Conservation (phyloP, 2,329 filamentous ascomycete species). For the Penicillium fuscoglaucum region DNA sequence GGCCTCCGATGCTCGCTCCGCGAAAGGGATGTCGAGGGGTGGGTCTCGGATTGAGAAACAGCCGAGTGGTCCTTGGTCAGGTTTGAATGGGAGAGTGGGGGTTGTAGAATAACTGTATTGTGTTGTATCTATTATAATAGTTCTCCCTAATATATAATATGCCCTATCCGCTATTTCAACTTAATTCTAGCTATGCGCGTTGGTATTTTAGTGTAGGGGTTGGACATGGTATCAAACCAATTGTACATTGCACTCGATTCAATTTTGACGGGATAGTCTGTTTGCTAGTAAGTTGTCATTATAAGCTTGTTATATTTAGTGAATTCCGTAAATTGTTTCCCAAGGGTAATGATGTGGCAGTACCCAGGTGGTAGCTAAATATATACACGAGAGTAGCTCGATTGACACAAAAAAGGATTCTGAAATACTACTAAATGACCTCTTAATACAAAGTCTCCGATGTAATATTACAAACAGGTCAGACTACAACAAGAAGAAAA, state of each 20-base stretch:
- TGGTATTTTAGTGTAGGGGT: neutral
- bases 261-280: neutral
- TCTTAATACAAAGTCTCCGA: no score
- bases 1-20: slow-evolving; percentile 32
- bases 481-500: no score
- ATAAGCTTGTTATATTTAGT: neutral
- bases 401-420: no score
- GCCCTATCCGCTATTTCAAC: neutral
- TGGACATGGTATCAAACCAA: no score
- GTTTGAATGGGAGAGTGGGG: slow-evolving; percentile 39
- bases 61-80: slow-evolving; percentile 39
- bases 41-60: slow-evolving; percentile 27
- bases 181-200: neutral
- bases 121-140: neutral
- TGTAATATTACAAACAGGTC: no score
- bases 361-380: no score
- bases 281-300: neutral
- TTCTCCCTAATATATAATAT: neutral
- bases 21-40: slow-evolving; percentile 19
- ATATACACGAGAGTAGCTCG: no score
- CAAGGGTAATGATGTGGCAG: no score
- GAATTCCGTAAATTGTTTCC: no score
- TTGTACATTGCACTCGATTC: neutral
- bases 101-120: slow-evolving; percentile 14
- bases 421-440: no score